Evolutionary conservation across 176 grass and related monocot genomes (phyloP).

Genomic region (Oryza meyeriana): DNA sequence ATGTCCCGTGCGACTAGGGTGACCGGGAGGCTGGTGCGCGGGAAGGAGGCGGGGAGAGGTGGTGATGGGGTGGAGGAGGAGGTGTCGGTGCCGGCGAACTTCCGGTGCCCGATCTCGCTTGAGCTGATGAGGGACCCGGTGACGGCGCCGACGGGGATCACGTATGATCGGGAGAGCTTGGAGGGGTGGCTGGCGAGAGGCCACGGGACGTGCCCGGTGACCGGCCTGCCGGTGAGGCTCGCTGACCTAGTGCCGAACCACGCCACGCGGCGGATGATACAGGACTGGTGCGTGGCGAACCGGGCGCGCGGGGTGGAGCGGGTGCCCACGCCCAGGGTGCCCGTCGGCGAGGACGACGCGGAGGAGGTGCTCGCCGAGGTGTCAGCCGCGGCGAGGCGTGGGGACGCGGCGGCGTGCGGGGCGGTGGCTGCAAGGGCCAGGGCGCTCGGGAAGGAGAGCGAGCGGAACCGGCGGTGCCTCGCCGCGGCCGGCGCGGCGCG

Average conservation of each 20-base stretch:
- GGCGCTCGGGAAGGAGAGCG: slow-evolving; percentile 71
- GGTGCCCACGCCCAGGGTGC: slow-evolving; percentile 66
- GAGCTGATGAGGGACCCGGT: slow-evolving; percentile 85
- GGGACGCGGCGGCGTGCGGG: slow-evolving; percentile 26
- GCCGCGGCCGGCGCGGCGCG: slow-evolving; percentile 17
- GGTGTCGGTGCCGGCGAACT: slow-evolving; percentile 43
- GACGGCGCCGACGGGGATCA: slow-evolving; percentile 76
- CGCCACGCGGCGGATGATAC: slow-evolving; percentile 67
- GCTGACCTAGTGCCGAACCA: slow-evolving; percentile 78
- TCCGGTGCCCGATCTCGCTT: slow-evolving; percentile 88
- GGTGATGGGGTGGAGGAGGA: background rate
- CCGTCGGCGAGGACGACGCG: slow-evolving; percentile 34
- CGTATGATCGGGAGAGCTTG: slow-evolving; percentile 72
- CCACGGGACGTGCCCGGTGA: slow-evolving; percentile 59
- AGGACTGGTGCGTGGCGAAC: slow-evolving; percentile 86
- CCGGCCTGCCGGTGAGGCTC: slow-evolving; percentile 29
- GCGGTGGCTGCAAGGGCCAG: slow-evolving; percentile 23
- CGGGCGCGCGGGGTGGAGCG: slow-evolving; percentile 44
- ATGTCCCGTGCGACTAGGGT: slow-evolving; percentile 38
- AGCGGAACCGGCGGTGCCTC: slow-evolving; percentile 52
- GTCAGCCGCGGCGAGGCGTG: slow-evolving; percentile 24
- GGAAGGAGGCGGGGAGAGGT: background rate
- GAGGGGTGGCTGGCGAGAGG: slow-evolving; percentile 73
- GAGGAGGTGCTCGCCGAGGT: slow-evolving; percentile 36
- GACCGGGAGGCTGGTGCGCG: slow-evolving; percentile 16